Base-by-base conservation (phyloP, 2,329 filamentous ascomycete genomes). In the Pyricularia sp. region DNA sequence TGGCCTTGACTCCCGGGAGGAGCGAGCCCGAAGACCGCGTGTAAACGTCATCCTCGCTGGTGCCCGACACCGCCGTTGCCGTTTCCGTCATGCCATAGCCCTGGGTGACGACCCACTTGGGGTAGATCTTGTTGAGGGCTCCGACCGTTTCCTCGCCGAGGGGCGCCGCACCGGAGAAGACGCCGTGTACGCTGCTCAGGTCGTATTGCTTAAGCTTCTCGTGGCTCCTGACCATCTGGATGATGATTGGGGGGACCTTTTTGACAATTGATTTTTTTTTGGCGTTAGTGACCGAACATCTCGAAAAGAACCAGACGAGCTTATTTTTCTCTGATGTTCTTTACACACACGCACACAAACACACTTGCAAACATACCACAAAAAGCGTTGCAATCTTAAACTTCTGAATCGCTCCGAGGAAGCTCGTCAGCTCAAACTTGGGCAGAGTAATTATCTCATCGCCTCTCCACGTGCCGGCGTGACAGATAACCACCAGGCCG, bases 1-100 rank as follows among this genome's bases (percentile, higher is more conserved):
- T 88, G 60, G 81, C 88, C 65, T 85, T 83, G 44, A 81, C 76
- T 1, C 84, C 84, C 0, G 90, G 87, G 0, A 91, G 65, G 0
- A 96, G 77, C 6, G 82, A 87, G 0, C 91, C 91, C 0, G 85
- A 90, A 0, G 88, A 89, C 2, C 90, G 89, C 62, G 87, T 81
- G 76, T 83, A 83, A 62, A 92, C 79, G 69, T 96, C 91, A 30
- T 81, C 69, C 49, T 82, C 78, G 33, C 78, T 77, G 0, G 84
- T 87, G 1, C 83, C 80, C 1, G 55, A 59, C 0, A 91, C 84
- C 0, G 91, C 87, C 0, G 90, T 92, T 62, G 81, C 79, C 0
- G 88, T 90, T 73, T 96, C 91, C 1, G 91, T 94, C 71, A 94
- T 80, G 77, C 88, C 90, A 71, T 93, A 93, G 44, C 84, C 89